Evolutionary conservation across 2,329 filamentous ascomycete species (phyloP).

Genomic region (Sporothrix variecibatus): DNA sequence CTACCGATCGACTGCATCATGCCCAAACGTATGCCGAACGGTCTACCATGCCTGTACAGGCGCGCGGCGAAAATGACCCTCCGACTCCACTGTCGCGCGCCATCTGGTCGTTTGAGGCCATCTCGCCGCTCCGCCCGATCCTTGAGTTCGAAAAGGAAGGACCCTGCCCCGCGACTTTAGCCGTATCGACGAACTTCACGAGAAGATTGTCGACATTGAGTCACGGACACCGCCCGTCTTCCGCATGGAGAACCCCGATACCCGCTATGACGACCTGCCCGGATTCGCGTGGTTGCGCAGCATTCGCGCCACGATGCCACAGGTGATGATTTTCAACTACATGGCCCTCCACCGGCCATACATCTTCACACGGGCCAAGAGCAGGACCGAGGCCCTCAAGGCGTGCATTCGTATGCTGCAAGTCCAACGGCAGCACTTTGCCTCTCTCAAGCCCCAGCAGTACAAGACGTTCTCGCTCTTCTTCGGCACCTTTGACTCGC

Average conservation of each 20-base stretch:
- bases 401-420: conserved; percentile 59
- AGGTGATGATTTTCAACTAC: conserved; percentile 54
- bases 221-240: conserved; percentile 55
- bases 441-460: conserved; percentile 51
- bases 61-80: conserved; percentile 52
- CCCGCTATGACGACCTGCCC: conserved; percentile 55
- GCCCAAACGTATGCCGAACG: conserved; percentile 44
- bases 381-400: conserved; percentile 57
- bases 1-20: conserved; percentile 56
- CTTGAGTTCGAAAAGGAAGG: conserved; percentile 59
- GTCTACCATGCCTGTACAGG: conserved; percentile 50
- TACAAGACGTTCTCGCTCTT: conserved; percentile 60
- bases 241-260: conserved; percentile 58
- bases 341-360: conserved; percentile 65
- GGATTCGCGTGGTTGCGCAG: conserved; percentile 55
- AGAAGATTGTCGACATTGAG: conserved; percentile 51
- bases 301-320: conserved; percentile 50
- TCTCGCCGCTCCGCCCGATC: conserved; percentile 54
- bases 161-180: conserved; percentile 56
- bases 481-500: conserved; percentile 65
- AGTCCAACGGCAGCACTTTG: conserved; percentile 54
- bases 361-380: conserved; percentile 58
- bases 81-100: conserved; percentile 59
- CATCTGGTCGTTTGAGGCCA: conserved; percentile 53
- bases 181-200: conserved; percentile 57